A percentile compares a stretch with the other conserved stretches of the same genome.
phyloP scores from a whole-genome alignment of 805 yeast species.

The Candida easanensis region DNA sequence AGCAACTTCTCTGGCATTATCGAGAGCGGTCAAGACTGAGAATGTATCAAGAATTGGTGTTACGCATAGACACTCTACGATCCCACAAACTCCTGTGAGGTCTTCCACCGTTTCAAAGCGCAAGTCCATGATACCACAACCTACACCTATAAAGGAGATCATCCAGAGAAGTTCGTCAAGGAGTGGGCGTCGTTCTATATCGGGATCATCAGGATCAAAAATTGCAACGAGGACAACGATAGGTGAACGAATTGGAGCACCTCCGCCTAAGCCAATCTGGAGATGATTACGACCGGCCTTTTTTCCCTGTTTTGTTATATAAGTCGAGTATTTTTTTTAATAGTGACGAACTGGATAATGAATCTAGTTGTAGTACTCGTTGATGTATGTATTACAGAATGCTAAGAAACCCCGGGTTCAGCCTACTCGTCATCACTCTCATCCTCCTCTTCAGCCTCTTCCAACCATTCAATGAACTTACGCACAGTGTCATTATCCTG shows the following conservation, averaged over 20 bases:
- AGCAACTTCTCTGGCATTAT: constrained; percentile 19
- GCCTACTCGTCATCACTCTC: constrained; percentile 38
- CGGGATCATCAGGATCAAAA: not conserved
- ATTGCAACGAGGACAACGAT: constrained; percentile 6
- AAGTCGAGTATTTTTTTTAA: too few relatives aligned
- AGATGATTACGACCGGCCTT: too few relatives aligned
- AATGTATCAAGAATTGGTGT: constrained; percentile 12
- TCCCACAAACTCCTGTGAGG: constrained; percentile 26
- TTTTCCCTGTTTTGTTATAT: too few relatives aligned
- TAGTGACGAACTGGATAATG: too few relatives aligned
- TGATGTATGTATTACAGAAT: too few relatives aligned
- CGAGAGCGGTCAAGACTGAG: constrained; percentile 15
- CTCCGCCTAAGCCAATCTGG: constrained; percentile 17
- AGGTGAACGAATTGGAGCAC: constrained; percentile 12
- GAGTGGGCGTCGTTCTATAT: constrained; percentile 4
- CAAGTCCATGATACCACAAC: constrained; percentile 26
- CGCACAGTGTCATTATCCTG: constrained; percentile 45
- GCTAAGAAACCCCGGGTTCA: too few relatives aligned
- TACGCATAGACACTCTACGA: constrained; percentile 21
- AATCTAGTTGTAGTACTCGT: too few relatives aligned
- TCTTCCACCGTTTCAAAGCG: constrained; percentile 1
- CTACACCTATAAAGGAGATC: constrained; percentile 26
- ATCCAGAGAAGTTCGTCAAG: constrained; percentile 18
- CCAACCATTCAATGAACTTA: constrained; percentile 85
- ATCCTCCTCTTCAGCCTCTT: constrained; percentile 65